Evolutionary conservation across 129 eudicot genomes (phyloP), one percentile per base, ranked within the genome.

Genomic region (Flaveria bidentis): DNA sequence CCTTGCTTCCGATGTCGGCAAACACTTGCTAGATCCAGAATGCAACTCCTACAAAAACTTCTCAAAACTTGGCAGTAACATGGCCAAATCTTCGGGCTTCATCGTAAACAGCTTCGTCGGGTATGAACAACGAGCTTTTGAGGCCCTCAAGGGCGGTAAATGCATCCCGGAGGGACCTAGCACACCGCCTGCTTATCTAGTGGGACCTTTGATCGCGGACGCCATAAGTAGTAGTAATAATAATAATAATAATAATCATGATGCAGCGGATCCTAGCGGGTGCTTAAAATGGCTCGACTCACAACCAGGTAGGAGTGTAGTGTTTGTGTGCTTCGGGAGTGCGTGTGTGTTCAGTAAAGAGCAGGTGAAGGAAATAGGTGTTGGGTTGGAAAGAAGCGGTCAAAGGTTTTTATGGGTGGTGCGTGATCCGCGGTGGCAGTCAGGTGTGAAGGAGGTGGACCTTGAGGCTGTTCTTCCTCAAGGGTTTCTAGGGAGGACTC

Each of bases 361-460:
- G n/a, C 97, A 89, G 53, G 25, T 89, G 58, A 73, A 46, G 53
- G 93, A 89, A 72, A 84, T 92, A 4, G 96, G 96, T 0, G 10
- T 65, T n/a, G 97, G 93, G 51, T 60, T 92, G 62, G 96, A 89
- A 75, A 84, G 36, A 13, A 87, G 97, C 13, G 88, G 85, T 4
- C 86, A 80, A 1, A 81, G 96, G 76, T 92, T 92, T 22, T 68
- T 92, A 75, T 92, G 97, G 97, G 93, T 87, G 58, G 88, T 89
- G 11, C 78, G 87, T 0, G 52, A 69, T 49, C 96, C 93, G 20
- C 87, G n/a, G 16, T 61, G 39, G 39, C 39, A 33, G 6, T 22
- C 60, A 6, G 79, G 79, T 18, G 84, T 77, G 6, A 66, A 78
- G 1, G 90, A 80, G 75, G 74, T 87, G 3, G 80, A 83, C 47